Evolutionary conservation across 768 basidiomycete species (phyloP).

Genomic region (Lentinula sp.): DNA sequence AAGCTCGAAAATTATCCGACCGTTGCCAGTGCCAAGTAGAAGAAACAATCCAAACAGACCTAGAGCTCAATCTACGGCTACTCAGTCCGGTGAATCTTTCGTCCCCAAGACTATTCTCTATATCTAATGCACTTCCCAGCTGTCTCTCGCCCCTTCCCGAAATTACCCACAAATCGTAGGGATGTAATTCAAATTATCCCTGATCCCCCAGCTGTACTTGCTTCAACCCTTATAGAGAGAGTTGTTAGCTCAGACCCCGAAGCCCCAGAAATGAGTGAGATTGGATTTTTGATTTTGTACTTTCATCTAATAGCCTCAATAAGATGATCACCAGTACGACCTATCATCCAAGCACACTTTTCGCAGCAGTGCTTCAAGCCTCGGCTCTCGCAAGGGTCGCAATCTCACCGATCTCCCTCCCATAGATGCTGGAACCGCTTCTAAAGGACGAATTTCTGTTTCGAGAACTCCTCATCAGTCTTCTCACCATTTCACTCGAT

Average conservation of each 20-base stretch:
- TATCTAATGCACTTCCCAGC: background rate
- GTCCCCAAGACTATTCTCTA: background rate
- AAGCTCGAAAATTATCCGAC: background rate
- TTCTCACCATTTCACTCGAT: background rate
- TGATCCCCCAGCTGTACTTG: background rate
- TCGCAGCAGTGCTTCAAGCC: background rate
- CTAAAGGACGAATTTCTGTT: background rate
- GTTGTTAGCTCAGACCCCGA: background rate
- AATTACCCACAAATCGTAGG: background rate
- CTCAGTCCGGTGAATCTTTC: background rate
- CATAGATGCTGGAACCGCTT: background rate
- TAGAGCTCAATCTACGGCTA: background rate
- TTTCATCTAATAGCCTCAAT: background rate
- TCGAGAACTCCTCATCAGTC: background rate
- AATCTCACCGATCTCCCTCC: background rate
- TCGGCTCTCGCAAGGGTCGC: background rate
- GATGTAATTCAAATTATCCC: background rate
- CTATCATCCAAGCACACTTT: no score
- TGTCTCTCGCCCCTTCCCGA: background rate
- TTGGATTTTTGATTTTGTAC: background rate
- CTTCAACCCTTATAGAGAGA: background rate
- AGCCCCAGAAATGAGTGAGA: background rate
- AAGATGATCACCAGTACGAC: background rate
- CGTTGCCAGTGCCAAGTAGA: background rate
- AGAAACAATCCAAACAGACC: background rate